Evolutionary conservation across 1,139 yeast genomes (phyloP).

Genomic region (Geotrichum australiense): DNA sequence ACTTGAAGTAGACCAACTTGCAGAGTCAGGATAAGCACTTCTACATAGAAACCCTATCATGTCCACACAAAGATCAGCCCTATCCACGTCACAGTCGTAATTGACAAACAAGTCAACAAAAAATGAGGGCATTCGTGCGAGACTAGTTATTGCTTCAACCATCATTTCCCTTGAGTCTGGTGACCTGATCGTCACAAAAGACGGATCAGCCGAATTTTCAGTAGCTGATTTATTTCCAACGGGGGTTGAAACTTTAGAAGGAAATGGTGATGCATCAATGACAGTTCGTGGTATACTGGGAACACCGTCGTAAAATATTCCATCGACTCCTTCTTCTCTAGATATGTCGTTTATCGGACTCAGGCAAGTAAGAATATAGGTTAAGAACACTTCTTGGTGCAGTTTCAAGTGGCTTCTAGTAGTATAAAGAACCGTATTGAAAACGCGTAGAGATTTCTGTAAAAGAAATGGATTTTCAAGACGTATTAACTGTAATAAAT

Average conservation of each 20-base stretch:
- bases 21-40: constrained; percentile 74
- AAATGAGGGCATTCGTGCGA: constrained; percentile 70
- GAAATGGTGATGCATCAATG: constrained; percentile 27
- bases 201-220: constrained; percentile 11
- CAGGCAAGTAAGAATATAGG: constrained; percentile 36
- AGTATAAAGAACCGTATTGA: constrained; percentile 48
- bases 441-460: constrained; percentile 68
- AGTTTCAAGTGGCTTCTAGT: constrained; percentile 33
- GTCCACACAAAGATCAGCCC: constrained; percentile 69
- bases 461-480: constrained; percentile 60
- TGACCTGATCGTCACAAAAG: constrained; percentile 22
- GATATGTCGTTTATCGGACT: constrained; percentile 36
- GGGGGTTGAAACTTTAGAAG: constrained; percentile 18
- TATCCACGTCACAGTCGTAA: constrained; percentile 87
- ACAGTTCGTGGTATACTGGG: constrained; percentile 34
- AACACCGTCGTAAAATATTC: constrained; percentile 38
- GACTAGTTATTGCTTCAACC: constrained; percentile 73
- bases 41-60: constrained; percentile 66
- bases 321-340: constrained; percentile 36
- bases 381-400: constrained; percentile 38
- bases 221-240: constrained; percentile 22
- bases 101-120: constrained; percentile 72
- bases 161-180: constrained; percentile 66
- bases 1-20: constrained; percentile 65
- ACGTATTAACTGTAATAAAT: constrained; percentile 72